phyloP scores from a whole-genome alignment of 2,329 filamentous ascomycete genomes.

The Polytolypa hystricis region DNA sequence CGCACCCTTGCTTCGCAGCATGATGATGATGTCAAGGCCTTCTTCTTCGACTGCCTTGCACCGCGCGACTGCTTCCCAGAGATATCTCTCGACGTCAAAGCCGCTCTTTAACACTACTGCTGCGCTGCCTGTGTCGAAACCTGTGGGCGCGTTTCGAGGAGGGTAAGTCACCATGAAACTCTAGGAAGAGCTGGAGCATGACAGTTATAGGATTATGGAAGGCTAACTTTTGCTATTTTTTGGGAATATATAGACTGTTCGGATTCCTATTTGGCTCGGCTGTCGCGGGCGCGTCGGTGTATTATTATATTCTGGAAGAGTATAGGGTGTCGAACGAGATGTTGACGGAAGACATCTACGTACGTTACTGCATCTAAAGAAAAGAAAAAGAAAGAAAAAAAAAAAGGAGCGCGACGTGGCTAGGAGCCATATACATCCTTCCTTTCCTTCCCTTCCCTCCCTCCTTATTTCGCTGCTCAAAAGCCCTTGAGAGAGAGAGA shows the following conservation, averaged over 20 bases:
- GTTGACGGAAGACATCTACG: slow-evolving; percentile 89
- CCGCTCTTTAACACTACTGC: slow-evolving; percentile 26
- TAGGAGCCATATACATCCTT: background rate
- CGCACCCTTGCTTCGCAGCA: slow-evolving; percentile 1
- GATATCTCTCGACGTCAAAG: slow-evolving; percentile 27
- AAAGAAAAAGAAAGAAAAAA: background rate
- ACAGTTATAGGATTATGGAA: too few relatives aligned
- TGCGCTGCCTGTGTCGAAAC: slow-evolving; percentile 47
- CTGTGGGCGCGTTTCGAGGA: slow-evolving; percentile 60
- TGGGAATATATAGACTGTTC: slow-evolving; percentile 55
- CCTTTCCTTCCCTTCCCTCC: background rate
- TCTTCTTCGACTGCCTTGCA: too few relatives aligned
- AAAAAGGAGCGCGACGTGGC: background rate
- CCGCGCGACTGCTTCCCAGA: slow-evolving; percentile 15
- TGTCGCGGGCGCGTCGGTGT: slow-evolving; percentile 67
- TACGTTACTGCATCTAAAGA: slow-evolving; percentile 42
- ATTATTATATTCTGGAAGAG: slow-evolving; percentile 86
- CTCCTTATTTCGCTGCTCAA: background rate
- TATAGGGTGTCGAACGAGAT: slow-evolving; percentile 91
- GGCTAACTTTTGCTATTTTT: slow-evolving; percentile 4
- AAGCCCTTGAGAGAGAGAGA: too few relatives aligned
- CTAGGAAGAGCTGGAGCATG: background rate
- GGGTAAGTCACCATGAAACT: slow-evolving; percentile 44
- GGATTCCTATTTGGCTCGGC: slow-evolving; percentile 83
- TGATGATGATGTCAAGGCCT: too few relatives aligned